A percentile compares a stretch with the other conserved stretches of the same genome.
Conservation (phyloP, 352 stramenopile species). For the Pythium angustatum region DNA sequence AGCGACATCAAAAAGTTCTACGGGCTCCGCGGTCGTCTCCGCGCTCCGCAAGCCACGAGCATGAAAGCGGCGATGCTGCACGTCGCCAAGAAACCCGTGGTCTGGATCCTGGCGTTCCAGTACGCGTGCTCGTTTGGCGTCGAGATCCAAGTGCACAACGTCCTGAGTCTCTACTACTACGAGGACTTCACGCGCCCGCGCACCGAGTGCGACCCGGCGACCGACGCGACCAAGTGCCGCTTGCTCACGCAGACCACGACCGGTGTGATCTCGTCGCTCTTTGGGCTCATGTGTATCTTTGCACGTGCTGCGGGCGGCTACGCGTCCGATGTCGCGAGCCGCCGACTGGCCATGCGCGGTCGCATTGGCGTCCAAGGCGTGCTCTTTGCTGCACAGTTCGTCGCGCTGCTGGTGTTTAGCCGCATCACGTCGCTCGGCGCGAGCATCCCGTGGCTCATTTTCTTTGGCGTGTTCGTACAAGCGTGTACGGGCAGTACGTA, state of each 20-base stretch:
- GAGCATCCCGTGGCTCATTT: slow-evolving; percentile 78
- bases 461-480: slow-evolving; percentile 93
- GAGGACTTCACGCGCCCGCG: slow-evolving; percentile 67
- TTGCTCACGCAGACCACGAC: slow-evolving; percentile 43
- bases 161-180: slow-evolving; percentile 89
- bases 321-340: slow-evolving; percentile 76
- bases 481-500: slow-evolving; percentile 55
- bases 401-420: slow-evolving; percentile 82
- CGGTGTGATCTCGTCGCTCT: slow-evolving; percentile 89
- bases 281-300: slow-evolving; percentile 94
- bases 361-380: slow-evolving; percentile 77
- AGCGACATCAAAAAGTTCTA: slow-evolving; percentile 58
- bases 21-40: background rate
- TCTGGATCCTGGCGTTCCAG: slow-evolving; percentile 91
- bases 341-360: slow-evolving; percentile 81
- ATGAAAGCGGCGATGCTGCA: slow-evolving; percentile 22
- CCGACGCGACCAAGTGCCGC: slow-evolving; percentile 30
- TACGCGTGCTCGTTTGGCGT: slow-evolving; percentile 95
- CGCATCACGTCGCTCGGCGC: slow-evolving; percentile 29
- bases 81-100: slow-evolving; percentile 62
- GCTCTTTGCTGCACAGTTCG: slow-evolving; percentile 69
- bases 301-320: slow-evolving; percentile 84
- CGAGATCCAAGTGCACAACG: slow-evolving; percentile 95
- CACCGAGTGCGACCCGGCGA: slow-evolving; percentile 38
- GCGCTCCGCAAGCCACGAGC: background rate